A percentile compares a stretch with the other conserved stretches of the same genome.
phyloP scores from a whole-genome alignment of 768 basidiomycete species.

The Suillus occidentalis region DNA sequence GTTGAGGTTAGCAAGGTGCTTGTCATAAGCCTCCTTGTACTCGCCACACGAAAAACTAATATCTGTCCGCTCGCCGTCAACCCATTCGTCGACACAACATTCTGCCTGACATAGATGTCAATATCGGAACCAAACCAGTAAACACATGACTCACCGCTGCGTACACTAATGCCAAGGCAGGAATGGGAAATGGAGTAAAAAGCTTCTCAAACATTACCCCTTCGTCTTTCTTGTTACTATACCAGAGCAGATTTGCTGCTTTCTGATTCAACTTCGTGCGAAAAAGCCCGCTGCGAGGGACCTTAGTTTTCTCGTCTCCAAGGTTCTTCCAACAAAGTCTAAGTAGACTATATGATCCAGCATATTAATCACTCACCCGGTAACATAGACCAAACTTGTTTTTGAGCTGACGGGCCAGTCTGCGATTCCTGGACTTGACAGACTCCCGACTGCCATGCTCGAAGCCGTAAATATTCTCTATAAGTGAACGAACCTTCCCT shows the following conservation, averaged over 20 bases:
- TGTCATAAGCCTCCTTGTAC: too few species aligned
- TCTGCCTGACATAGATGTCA: too few species aligned
- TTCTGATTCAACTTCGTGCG: slow-evolving; percentile 15
- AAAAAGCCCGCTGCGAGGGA: slow-evolving; percentile 10
- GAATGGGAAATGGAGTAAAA: slow-evolving; percentile 18
- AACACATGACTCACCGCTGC: not conserved
- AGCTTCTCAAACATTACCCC: slow-evolving; percentile 14
- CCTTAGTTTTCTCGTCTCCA: not conserved
- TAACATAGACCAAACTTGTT: slow-evolving; percentile 12
- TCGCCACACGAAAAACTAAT: too few species aligned
- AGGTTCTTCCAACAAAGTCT: too few species aligned
- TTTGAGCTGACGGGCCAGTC: slow-evolving; percentile 16
- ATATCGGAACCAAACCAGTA: too few species aligned
- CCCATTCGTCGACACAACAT: too few species aligned
- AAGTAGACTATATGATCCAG: too few species aligned
- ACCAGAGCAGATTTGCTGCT: slow-evolving; percentile 21
- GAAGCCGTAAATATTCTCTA: too few species aligned
- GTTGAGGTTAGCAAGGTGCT: too few species aligned
- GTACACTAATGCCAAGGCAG: slow-evolving; percentile 14
- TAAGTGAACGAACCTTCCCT: too few species aligned
- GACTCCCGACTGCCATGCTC: too few species aligned
- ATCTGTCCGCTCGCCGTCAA: too few species aligned
- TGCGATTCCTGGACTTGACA: slow-evolving; percentile 18
- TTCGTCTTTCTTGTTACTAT: slow-evolving; percentile 20
- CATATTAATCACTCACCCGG: slow-evolving; percentile 7